Percentiles rank a stretch among this genome's conserved stretches.
phyloP scores from a whole-genome alignment of 108 stramenopile species.

The Mayamaea pseudoterrestris region DNA sequence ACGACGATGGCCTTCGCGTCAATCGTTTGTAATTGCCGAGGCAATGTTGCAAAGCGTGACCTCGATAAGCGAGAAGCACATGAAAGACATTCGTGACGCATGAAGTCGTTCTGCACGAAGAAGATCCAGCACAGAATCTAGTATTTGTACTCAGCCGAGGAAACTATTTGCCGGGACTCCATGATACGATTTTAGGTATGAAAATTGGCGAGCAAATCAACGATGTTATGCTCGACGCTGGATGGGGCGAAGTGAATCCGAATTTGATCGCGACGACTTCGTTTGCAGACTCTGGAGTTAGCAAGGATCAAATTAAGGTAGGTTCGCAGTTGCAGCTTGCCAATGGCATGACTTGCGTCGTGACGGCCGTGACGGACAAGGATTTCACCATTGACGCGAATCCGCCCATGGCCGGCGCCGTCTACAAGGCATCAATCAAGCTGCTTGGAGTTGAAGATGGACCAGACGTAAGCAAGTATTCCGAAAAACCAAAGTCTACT shows the following conservation, averaged over 20 bases:
- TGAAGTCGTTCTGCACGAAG: constrained; percentile 14
- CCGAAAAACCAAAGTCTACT: not conserved
- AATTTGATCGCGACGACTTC: constrained; percentile 25
- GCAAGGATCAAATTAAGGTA: constrained; percentile 18
- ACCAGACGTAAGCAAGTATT: constrained; percentile 16
- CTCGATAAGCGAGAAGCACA: too few relatives aligned
- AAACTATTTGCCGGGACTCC: constrained; percentile 48
- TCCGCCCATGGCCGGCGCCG: constrained; percentile 38
- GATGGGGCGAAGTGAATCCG: constrained; percentile 31
- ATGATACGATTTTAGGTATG: constrained; percentile 23
- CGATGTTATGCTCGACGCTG: constrained; percentile 32
- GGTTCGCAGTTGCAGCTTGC: constrained; percentile 29
- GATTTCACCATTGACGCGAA: constrained; percentile 55
- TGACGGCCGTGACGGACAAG: constrained; percentile 15
- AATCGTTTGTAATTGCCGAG: too few relatives aligned
- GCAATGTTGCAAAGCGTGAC: too few relatives aligned
- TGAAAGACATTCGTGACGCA: too few relatives aligned
- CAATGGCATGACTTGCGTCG: constrained; percentile 27
- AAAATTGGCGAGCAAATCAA: constrained; percentile 15
- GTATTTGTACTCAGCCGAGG: constrained; percentile 33
- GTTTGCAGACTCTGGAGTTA: constrained; percentile 9
- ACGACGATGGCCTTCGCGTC: too few relatives aligned
- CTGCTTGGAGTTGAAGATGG: constrained; percentile 27
- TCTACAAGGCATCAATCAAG: constrained; percentile 30
- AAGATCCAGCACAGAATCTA: constrained; percentile 1